Percentiles rank a stretch among this genome's conserved stretches.
Evolutionary conservation across 352 stramenopile genomes (phyloP).

Genomic region (Pythium coloratum): DNA sequence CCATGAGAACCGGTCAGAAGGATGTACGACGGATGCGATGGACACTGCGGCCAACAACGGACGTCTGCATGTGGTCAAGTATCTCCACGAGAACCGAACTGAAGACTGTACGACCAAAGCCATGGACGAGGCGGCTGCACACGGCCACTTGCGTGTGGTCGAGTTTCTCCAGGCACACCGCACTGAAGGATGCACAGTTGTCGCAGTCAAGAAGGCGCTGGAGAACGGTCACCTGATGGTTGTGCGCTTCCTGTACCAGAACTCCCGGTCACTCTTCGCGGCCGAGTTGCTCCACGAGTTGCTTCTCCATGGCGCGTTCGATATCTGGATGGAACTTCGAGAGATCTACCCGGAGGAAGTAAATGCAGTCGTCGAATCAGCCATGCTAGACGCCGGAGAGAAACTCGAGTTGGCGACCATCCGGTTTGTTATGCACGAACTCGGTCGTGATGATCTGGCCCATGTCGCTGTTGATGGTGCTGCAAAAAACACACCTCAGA

Average conservation of each 20-base stretch:
- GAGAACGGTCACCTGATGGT: neutral
- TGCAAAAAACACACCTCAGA: neutral
- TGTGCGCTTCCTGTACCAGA: neutral
- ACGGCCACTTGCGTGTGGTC: no score
- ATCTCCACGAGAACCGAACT: neutral
- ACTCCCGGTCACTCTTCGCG: neutral
- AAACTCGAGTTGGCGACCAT: neutral
- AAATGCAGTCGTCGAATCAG: neutral
- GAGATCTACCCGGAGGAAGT: neutral
- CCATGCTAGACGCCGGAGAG: neutral
- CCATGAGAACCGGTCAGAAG: no score
- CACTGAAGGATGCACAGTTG: conserved; percentile 3
- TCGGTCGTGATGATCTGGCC: neutral
- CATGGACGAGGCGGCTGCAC: neutral
- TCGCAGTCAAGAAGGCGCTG: neutral
- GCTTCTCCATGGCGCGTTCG: neutral
- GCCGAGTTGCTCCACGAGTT: neutral
- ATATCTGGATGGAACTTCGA: neutral
- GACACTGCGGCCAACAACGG: no score
- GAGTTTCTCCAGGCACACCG: neutral
- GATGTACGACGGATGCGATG: no score
- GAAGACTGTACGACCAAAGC: conserved; percentile 7
- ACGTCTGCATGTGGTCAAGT: no score
- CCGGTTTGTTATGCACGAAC: neutral
- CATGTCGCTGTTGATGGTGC: neutral